Base-by-base conservation (phyloP, 1,284 basidiomycete species). In the Pseudozyma pruni region DNA sequence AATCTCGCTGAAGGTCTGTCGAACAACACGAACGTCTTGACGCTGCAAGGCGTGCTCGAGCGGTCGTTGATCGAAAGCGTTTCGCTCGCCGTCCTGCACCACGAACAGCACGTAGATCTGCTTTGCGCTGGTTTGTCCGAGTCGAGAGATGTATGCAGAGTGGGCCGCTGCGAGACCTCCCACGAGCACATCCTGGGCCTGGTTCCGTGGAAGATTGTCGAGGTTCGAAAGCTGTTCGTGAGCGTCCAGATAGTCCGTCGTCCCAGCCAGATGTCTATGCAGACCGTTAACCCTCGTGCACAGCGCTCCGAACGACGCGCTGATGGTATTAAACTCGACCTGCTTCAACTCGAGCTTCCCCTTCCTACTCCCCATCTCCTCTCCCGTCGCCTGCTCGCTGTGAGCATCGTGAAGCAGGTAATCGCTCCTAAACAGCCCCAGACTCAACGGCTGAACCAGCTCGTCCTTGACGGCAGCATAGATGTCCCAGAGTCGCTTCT, bases 251-350 rank as follows among this genome's bases (percentile, higher is more conserved):
- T 60, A 58, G 8, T 46, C 52, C 11, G 68, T 61, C 0, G 58
- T 64, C 13, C 20, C n/a, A 8, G 63, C 23, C 13, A 78, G 41
- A 17, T 67, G 75, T 85, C 63, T 74, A 83, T 98, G 95, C 79
- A 98, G 83, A 22, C 87, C 87, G 16, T 90, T 87, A 8, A 88
- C 87, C 38, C 86, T 87, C 60, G 93, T 87, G 3, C 91, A 92
- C 14, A 98, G 85, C 0, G 89, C 83, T 1, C 94, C 95, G 80
- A 98, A 97, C 1, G 92, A 93, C 0, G 90, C 89, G 0, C 94
- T 93, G 72, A 98, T 95, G 6, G 95, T 98, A 83, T 98, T 98
- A 84, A 98, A 96, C 83, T 98, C 96, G 49, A 98, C 95, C 84
- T 98, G 95, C 82, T 94, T 96, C 60, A 98, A 84, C 25, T 85